phyloP scores from a whole-genome alignment of 345 rosid species.

The Hypericum perforatum region DNA sequence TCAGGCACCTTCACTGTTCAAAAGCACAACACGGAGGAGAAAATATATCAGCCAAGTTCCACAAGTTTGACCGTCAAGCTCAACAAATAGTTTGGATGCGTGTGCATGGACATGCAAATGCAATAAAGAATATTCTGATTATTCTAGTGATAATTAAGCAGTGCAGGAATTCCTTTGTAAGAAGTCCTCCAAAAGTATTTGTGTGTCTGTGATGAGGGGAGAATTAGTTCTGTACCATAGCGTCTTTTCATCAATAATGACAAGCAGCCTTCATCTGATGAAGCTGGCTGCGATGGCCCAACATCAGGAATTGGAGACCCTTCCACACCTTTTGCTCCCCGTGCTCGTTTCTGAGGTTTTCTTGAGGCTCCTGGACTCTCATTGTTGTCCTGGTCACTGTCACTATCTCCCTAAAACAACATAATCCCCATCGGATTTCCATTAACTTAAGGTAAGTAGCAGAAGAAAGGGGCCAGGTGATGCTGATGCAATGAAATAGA shows the following conservation, averaged over 20 bases:
- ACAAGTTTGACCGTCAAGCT: no score
- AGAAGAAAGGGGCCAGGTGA: not conserved
- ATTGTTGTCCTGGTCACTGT: conserved; percentile 57
- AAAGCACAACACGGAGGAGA: no score
- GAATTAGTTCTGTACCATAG: conserved; percentile 37
- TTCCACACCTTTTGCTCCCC: conserved; percentile 40
- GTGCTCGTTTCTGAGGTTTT: conserved; percentile 47
- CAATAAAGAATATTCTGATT: no score
- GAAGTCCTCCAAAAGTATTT: no score
- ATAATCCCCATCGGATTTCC: conserved; percentile 12
- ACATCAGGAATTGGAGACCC: conserved; percentile 42
- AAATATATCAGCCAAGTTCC: no score
- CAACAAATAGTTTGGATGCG: no score
- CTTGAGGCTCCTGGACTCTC: conserved; percentile 32
- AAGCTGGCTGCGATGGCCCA: conserved; percentile 50
- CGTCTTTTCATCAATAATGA: conserved; percentile 58
- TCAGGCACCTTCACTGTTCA: no score
- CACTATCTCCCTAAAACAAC: conserved; percentile 58
- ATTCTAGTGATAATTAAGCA: no score
- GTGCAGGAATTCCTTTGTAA: no score
- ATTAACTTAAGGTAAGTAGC: not conserved
- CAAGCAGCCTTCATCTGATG: conserved; percentile 42
- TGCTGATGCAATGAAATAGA: no score
- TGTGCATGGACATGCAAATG: no score
- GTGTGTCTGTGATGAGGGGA: conserved; percentile 6